Evolutionary conservation across 495 filamentous ascomycete species (phyloP), one percentile per base, ranked within the genome.

Genomic region (Corynascus novoguineensis): DNA sequence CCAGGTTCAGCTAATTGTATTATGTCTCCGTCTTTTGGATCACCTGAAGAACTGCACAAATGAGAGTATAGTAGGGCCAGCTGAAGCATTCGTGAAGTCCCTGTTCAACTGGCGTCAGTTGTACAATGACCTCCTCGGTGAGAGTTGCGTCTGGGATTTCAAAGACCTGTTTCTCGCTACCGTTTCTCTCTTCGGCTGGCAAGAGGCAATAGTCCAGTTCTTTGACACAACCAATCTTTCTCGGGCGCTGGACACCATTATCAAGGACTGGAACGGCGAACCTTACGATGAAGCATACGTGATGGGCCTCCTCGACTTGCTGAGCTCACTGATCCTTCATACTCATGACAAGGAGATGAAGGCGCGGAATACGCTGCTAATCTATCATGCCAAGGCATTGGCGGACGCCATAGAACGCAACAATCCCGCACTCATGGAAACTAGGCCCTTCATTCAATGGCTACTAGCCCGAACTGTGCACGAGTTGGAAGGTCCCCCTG

Each of bases 241-340:
- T 5, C 27, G 51, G 15, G 34, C 40, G 9, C n/a, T 62, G 12
- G 56, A 58, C 10, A 11, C 14, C 5, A 55, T 67, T 3, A 11
- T 31, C 25, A 44, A 56, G 1, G 62, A 67, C 28, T 67, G 62
- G 64, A 49, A 9, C 14, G 27, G 41, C 5, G 4, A 32, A 3
- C n/a, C 19, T 3, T 55, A 46, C 21, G 62, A 67, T 29, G 59
- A 64, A 48, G 50, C 55, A 1, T 51, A 48, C 0, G 44, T 44
- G 5, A 50, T 67, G 1, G 62, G 62, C n/a, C 59, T 67, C 7
- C 59, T 67, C 3, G 62, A 64, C 37, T 40, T 60, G 12, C 62
- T 62, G 27, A 56, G 53, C 0, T 60, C 57, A 2, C 19, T 62
- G 31, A 51, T 67, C 19, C 51, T 67, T 6, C 41, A 58, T 9